Evolutionary conservation across 352 stramenopile species (phyloP).

Genomic region (Pelagophyceae sp.): DNA sequence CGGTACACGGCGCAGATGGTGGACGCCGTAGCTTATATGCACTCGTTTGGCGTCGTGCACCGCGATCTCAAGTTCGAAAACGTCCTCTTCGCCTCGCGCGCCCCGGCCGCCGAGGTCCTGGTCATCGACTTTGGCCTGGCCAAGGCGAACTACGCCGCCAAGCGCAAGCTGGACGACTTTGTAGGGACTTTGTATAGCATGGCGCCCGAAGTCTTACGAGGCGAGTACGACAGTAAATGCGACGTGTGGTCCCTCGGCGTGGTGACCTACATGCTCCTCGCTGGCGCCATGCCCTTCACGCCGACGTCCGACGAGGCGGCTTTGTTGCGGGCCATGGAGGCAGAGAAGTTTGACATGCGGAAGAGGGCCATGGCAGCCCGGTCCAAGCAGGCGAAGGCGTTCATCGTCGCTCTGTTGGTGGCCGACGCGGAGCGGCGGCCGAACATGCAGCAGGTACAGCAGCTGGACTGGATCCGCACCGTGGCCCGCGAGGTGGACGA

Average conservation of each 20-base stretch:
- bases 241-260: slow-evolving; percentile 51
- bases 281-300: slow-evolving; percentile 50
- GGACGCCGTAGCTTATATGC: slow-evolving; percentile 49
- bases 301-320: neutral
- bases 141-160: slow-evolving; percentile 37
- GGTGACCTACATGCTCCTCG: slow-evolving; percentile 55
- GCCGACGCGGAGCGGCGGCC: slow-evolving; percentile 71
- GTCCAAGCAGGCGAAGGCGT: slow-evolving; percentile 80
- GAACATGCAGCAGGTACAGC: slow-evolving; percentile 65
- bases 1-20: slow-evolving; percentile 35
- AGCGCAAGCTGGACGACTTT: slow-evolving; percentile 23
- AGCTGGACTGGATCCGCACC: slow-evolving; percentile 72
- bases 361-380: slow-evolving; percentile 79
- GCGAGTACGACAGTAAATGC: slow-evolving; percentile 37
- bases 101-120: slow-evolving; percentile 32
- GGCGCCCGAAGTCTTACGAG: slow-evolving; percentile 25
- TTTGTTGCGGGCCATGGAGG: neutral
- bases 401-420: slow-evolving; percentile 78
- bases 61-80: slow-evolving; percentile 49
- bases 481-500: too few relatives aligned
- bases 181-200: slow-evolving; percentile 30
- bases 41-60: slow-evolving; percentile 44
- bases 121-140: slow-evolving; percentile 62
- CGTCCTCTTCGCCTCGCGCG: slow-evolving; percentile 43
- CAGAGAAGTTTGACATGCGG: neutral